These are phyloP conservation scores for Penicillium turbatum DNA, from an alignment of 495 filamentous ascomycete genomes.

Conservation along the genomic window DNA sequence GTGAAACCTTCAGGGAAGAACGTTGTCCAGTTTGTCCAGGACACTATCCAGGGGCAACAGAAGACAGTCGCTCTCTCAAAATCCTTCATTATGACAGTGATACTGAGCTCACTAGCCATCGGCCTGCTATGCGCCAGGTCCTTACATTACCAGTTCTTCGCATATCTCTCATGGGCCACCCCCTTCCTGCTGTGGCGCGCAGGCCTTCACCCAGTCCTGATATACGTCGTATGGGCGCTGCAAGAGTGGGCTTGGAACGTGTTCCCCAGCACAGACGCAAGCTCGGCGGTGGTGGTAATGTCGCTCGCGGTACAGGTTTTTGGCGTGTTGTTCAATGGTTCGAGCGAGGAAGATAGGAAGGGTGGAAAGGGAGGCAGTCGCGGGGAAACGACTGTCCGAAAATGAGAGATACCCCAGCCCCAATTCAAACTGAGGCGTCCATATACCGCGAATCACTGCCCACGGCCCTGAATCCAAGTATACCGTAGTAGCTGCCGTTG, in stretches of 20 bases:
- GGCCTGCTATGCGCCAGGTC: slow-evolving; percentile 88
- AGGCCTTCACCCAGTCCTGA: slow-evolving; percentile 65
- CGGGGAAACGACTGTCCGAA: slow-evolving; percentile 24
- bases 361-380: slow-evolving; percentile 6
- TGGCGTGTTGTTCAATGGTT: slow-evolving; percentile 29
- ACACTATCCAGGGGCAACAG: slow-evolving; percentile 49
- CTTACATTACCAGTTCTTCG: slow-evolving; percentile 96
- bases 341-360: slow-evolving; percentile 16
- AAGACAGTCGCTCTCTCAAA: slow-evolving; percentile 60
- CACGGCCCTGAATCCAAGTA: neutral
- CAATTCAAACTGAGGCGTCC: slow-evolving; percentile 2
- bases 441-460: neutral
- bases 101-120: slow-evolving; percentile 75
- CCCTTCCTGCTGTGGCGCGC: slow-evolving; percentile 87
- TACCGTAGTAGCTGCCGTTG: neutral
- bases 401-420: slow-evolving; percentile 6
- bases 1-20: slow-evolving; percentile 46
- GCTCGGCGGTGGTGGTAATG: slow-evolving; percentile 72
- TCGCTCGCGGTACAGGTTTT: slow-evolving; percentile 62
- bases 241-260: slow-evolving; percentile 98
- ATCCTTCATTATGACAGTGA: slow-evolving; percentile 68
- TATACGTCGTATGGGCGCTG: slow-evolving; percentile 68
- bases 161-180: slow-evolving; percentile 86
- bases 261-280: slow-evolving; percentile 81
- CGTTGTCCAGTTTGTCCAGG: slow-evolving; percentile 47